Conservation (phyloP, 345 rosid species). For the Boechera stricta region DNA sequence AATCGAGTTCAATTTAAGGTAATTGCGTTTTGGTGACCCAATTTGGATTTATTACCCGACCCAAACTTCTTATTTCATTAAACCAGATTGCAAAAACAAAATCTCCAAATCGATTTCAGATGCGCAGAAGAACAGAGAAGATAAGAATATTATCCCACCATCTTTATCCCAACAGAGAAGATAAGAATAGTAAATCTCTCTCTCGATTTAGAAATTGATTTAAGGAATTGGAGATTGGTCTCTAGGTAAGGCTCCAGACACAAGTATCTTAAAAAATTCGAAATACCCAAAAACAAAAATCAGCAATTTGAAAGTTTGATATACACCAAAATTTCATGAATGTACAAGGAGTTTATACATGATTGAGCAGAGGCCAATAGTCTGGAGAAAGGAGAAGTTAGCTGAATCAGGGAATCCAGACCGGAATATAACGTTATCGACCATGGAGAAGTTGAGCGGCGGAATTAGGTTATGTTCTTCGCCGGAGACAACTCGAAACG, state of each 20-base stretch:
- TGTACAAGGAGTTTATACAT: slow-evolving; percentile 52
- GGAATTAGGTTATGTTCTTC: slow-evolving; percentile 71
- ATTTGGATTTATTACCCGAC: too few species aligned
- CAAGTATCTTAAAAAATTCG: slow-evolving; percentile 57
- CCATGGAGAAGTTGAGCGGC: slow-evolving; percentile 94
- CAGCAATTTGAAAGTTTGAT: slow-evolving; percentile 13
- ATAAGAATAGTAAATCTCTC: too few species aligned
- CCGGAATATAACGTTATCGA: slow-evolving; percentile 91
- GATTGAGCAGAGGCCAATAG: slow-evolving; percentile 92
- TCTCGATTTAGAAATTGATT: slow-evolving; percentile 38
- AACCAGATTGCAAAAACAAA: too few species aligned
- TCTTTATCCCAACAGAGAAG: too few species aligned
- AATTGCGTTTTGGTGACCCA: too few species aligned
- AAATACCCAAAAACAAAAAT: neutral
- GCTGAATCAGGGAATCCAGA: slow-evolving; percentile 95
- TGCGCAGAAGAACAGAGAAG: too few species aligned
- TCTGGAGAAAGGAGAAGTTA: slow-evolving; percentile 86
- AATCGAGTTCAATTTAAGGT: too few species aligned
- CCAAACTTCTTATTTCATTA: too few species aligned
- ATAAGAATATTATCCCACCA: too few species aligned
- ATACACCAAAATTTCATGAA: neutral
- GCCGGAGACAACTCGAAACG: slow-evolving; percentile 27
- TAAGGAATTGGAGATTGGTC: slow-evolving; percentile 72
- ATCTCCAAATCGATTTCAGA: too few species aligned
- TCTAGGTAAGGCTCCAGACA: slow-evolving; percentile 97